phyloP scores from a whole-genome alignment of 1,284 basidiomycete species.

The Veloboletus limbatus region DNA sequence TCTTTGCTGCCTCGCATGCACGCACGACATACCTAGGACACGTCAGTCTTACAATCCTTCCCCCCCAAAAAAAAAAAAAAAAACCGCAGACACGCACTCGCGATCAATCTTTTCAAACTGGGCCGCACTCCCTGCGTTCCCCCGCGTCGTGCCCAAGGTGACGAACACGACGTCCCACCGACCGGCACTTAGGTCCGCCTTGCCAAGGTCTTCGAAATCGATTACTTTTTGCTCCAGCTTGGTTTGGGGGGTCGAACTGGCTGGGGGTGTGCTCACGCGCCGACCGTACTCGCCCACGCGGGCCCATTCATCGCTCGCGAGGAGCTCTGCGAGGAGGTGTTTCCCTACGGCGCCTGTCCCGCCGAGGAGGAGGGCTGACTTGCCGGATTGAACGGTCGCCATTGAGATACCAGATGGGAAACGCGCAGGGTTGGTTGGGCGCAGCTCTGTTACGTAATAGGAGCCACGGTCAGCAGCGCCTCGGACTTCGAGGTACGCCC shows the following conservation, averaged over 20 bases:
- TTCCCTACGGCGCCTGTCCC: conserved; percentile 63
- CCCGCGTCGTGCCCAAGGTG: conserved; percentile 64
- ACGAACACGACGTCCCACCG: conserved; percentile 65
- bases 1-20: conserved; percentile 61
- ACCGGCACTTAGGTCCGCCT: conserved; percentile 47
- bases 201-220: conserved; percentile 63
- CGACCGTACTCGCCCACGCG: conserved; percentile 67
- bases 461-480: too few species aligned
- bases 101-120: conserved; percentile 75
- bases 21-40: conserved; percentile 74
- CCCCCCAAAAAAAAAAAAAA: too few species aligned
- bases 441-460: too few species aligned
- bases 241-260: background rate
- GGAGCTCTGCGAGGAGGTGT: conserved; percentile 53
- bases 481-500: too few species aligned
- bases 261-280: conserved; percentile 42
- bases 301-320: conserved; percentile 50
- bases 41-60: background rate
- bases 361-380: conserved; percentile 61
- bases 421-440: too few species aligned
- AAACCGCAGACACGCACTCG: conserved; percentile 44
- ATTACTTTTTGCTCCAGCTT: conserved; percentile 61
- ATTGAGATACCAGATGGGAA: too few species aligned
- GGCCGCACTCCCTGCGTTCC: conserved; percentile 57
- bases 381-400: too few species aligned